Percentiles rank a stretch among this genome's conserved stretches.
Evolutionary conservation across 2,329 filamentous ascomycete species (phyloP).

Genomic region (Xylariaceae sp.): DNA sequence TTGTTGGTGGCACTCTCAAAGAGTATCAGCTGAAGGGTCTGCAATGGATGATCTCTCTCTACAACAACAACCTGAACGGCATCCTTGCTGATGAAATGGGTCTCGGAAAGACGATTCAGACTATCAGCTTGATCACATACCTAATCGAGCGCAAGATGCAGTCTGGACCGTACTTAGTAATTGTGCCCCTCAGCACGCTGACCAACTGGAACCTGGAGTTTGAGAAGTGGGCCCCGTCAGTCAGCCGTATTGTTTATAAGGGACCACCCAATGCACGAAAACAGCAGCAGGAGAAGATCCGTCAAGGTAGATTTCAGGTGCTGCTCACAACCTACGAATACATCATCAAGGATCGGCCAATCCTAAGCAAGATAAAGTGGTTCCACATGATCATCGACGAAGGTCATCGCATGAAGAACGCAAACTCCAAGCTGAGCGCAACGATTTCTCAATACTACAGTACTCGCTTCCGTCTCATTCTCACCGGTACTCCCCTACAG

Average conservation of each 20-base stretch:
- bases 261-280: conserved; percentile 86
- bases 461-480: conserved; percentile 90
- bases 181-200: conserved; percentile 92
- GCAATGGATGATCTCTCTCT: conserved; percentile 99
- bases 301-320: conserved; percentile 93
- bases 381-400: conserved; percentile 99
- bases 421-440: conserved; percentile 89
- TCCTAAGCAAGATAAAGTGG: conserved; percentile 98
- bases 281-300: conserved; percentile 87
- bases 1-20: conserved; percentile 90
- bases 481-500: conserved; percentile 94
- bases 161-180: conserved; percentile 88
- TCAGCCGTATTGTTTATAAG: conserved; percentile 91
- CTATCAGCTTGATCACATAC: conserved; percentile 95
- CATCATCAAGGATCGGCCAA: conserved; percentile 95
- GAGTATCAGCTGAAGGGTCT: conserved; percentile 98
- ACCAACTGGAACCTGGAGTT: conserved; percentile 99
- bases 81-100: conserved; percentile 99
- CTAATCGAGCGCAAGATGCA: conserved; percentile 95
- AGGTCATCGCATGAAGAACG: conserved; percentile 99
- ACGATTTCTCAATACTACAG: conserved; percentile 94
- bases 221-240: conserved; percentile 93
- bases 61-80: conserved; percentile 99
- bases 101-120: conserved; percentile 99
- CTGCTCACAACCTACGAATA: conserved; percentile 97